phyloP scores from a whole-genome alignment of 1,139 yeast species.

The Candida sanyaensis region DNA sequence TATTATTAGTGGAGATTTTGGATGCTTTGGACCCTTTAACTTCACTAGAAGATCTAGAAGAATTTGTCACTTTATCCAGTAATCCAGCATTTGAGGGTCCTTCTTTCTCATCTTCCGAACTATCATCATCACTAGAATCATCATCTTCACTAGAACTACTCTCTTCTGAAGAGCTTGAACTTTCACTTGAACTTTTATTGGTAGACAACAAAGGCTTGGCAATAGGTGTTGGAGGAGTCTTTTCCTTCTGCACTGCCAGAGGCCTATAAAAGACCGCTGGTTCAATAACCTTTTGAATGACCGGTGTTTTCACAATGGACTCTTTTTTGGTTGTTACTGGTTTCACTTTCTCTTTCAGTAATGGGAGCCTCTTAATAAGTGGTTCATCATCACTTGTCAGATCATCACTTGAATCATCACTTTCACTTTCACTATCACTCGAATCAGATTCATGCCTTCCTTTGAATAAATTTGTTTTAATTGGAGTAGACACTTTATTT shows the following conservation, averaged over 20 bases:
- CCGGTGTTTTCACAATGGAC: not conserved
- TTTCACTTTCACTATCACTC: conserved; percentile 3
- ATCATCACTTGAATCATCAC: conserved; percentile 4
- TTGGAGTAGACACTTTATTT: not conserved
- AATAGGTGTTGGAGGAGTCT: not conserved
- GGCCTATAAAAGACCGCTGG: not conserved
- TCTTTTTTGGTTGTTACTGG: not conserved
- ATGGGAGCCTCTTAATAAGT: not conserved
- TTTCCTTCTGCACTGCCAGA: not conserved
- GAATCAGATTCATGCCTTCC: conserved; percentile 1
- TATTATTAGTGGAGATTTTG: conserved; percentile 12
- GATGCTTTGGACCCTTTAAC: too few species aligned
- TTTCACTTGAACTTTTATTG: not conserved
- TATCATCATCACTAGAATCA: conserved; percentile 3
- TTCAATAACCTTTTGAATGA: not conserved
- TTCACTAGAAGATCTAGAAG: too few species aligned
- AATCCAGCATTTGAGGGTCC: too few species aligned
- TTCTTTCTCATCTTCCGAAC: too few species aligned
- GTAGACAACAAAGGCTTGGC: not conserved
- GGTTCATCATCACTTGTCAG: conserved; percentile 6
- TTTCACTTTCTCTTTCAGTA: not conserved
- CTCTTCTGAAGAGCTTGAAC: not conserved
- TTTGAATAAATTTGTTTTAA: not conserved
- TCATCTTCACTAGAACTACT: conserved; percentile 1
- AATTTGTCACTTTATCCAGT: too few species aligned